Percentiles rank a stretch among this genome's conserved stretches.
These are phyloP conservation scores for Dioscorea cayenensis DNA, from an alignment of 116 monocot species.

Conservation along the genomic window DNA sequence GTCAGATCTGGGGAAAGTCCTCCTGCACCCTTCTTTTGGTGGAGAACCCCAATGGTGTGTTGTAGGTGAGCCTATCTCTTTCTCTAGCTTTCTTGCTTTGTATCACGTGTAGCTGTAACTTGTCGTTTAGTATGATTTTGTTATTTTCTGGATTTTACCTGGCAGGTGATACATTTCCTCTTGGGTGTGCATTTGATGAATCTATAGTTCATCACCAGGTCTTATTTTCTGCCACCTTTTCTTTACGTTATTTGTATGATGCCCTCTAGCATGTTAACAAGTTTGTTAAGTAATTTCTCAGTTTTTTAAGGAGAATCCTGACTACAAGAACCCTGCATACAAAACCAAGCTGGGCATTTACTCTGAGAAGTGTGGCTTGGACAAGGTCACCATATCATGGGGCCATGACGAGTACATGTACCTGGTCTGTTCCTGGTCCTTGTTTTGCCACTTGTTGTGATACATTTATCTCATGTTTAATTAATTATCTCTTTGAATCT, in stretches of 20 bases:
- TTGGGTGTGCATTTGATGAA: slow-evolving; percentile 47
- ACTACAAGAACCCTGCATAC: slow-evolving; percentile 23
- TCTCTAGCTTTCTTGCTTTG: not conserved
- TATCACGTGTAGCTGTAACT: not conserved
- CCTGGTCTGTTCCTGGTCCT: slow-evolving; percentile 18
- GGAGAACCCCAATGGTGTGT: slow-evolving; percentile 49
- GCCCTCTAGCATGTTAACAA: not conserved
- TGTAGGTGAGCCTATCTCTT: slow-evolving; percentile 25
- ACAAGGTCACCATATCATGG: slow-evolving; percentile 45
- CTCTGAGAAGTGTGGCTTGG: slow-evolving; percentile 36
- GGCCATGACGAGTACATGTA: slow-evolving; percentile 65
- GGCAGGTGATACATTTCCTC: slow-evolving; percentile 48
- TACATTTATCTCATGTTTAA: not conserved
- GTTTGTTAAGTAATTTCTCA: no score
- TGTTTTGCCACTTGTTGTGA: not conserved
- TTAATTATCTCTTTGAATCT: not conserved
- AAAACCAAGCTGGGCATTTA: slow-evolving; percentile 33
- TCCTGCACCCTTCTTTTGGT: slow-evolving; percentile 41
- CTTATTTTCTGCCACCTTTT: not conserved
- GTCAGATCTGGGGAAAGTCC: slow-evolving; percentile 46
- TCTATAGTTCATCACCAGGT: slow-evolving; percentile 40
- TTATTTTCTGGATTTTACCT: not conserved
- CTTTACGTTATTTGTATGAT: not conserved
- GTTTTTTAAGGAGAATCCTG: slow-evolving; percentile 30
- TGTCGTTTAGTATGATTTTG: not conserved